A percentile compares a stretch with the other conserved stretches of the same genome.
Evolutionary conservation across 306 rosid genomes (phyloP).

Genomic region (Lablab purpureus): DNA sequence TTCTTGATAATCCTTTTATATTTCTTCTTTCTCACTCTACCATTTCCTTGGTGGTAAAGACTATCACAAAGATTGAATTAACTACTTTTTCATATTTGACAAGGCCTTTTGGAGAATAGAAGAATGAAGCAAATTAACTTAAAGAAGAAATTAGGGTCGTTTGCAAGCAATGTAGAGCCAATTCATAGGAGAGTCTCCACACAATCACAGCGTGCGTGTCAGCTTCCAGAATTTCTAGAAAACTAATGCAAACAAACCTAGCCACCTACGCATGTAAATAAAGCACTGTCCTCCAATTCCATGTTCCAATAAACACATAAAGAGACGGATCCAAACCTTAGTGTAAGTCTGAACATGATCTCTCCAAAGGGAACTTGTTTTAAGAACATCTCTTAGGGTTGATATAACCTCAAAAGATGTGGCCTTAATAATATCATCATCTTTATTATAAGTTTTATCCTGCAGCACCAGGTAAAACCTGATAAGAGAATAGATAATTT

Average conservation of each 20-base stretch:
- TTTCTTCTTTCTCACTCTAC: constrained; percentile 49
- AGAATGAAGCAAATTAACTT: constrained; percentile 34
- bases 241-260: constrained; percentile 25
- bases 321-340: constrained; percentile 65
- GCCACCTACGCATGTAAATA: constrained; percentile 19
- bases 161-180: constrained; percentile 23
- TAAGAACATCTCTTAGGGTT: constrained; percentile 92
- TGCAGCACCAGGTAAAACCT: constrained; percentile 52
- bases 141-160: constrained; percentile 7
- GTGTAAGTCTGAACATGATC: constrained; percentile 97
- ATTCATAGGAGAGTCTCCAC: constrained; percentile 3
- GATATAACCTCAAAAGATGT: constrained; percentile 98
- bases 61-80: constrained; percentile 41
- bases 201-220: neutral
- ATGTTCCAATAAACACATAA: constrained; percentile 14
- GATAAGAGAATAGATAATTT: constrained; percentile 17
- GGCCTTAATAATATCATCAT: constrained; percentile 93
- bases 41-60: constrained; percentile 37
- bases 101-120: constrained; percentile 6
- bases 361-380: constrained; percentile 99
- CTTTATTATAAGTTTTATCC: constrained; percentile 93
- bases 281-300: constrained; percentile 29
- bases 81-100: constrained; percentile 36
- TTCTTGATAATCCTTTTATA: constrained; percentile 41
- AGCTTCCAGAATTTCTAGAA: constrained; percentile 26